A percentile compares a stretch with the other conserved stretches of the same genome.
These are phyloP conservation scores for Penicillium sp. DNA, from an alignment of 2,329 filamentous ascomycete species.

Conservation along the genomic window DNA sequence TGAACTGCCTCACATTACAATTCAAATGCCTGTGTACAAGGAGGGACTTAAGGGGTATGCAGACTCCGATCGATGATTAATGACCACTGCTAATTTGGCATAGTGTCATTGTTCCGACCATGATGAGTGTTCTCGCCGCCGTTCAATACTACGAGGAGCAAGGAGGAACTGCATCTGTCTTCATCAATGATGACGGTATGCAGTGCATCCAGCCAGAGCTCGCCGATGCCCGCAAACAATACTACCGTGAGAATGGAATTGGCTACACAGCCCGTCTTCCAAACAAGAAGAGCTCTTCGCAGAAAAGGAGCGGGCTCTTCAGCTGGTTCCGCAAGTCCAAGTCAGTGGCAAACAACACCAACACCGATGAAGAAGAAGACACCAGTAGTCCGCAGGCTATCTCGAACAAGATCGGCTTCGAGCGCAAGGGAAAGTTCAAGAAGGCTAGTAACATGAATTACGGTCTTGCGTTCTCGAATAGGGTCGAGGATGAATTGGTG, in stretches of 20 bases:
- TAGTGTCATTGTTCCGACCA: slow-evolving; percentile 61
- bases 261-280: slow-evolving; percentile 52
- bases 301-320: slow-evolving; percentile 29
- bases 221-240: slow-evolving; percentile 47
- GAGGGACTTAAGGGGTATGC: slow-evolving; percentile 65
- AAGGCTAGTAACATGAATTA: slow-evolving; percentile 79
- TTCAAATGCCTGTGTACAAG: slow-evolving; percentile 88
- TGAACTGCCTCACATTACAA: slow-evolving; percentile 56
- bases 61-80: background rate
- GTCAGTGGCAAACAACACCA: background rate
- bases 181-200: slow-evolving; percentile 45
- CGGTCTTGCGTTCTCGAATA: slow-evolving; percentile 61
- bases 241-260: slow-evolving; percentile 54
- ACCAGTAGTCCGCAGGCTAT: slow-evolving; percentile 9
- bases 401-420: slow-evolving; percentile 46
- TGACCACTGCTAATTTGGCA: background rate
- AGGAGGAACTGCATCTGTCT: slow-evolving; percentile 39
- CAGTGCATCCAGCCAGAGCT: slow-evolving; percentile 45
- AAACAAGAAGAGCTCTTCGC: slow-evolving; percentile 36
- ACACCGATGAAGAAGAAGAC: slow-evolving; percentile 1
- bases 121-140: slow-evolving; percentile 58
- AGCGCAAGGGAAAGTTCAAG: slow-evolving; percentile 67
- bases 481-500: slow-evolving; percentile 62
- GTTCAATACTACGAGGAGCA: slow-evolving; percentile 62
- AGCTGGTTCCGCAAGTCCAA: slow-evolving; percentile 6